Evolutionary conservation across 441 rosid species (phyloP).

Genomic region (Populus hybrid): DNA sequence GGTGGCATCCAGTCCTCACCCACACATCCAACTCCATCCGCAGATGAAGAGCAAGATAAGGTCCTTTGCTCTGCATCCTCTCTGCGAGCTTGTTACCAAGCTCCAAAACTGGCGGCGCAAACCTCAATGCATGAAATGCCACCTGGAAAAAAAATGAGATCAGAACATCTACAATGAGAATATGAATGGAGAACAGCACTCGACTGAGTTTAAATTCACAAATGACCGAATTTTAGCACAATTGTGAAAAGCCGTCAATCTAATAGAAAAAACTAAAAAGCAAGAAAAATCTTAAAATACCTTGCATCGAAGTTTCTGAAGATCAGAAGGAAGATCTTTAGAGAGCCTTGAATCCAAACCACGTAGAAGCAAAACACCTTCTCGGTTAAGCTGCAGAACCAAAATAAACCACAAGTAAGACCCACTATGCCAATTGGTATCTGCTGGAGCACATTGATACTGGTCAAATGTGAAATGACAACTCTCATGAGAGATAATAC

Average conservation of each 20-base stretch:
- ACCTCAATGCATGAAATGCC: slow-evolving; percentile 78
- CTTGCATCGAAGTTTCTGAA: slow-evolving; percentile 95
- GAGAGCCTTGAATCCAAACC: slow-evolving; percentile 93
- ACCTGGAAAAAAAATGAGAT: slow-evolving; percentile 40
- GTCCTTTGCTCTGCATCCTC: slow-evolving; percentile 80
- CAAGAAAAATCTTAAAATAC: slow-evolving; percentile 24
- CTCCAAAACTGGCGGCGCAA: slow-evolving; percentile 63
- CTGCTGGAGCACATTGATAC: slow-evolving; percentile 1
- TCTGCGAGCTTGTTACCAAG: slow-evolving; percentile 72
- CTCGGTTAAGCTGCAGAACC: slow-evolving; percentile 65
- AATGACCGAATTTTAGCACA: not conserved
- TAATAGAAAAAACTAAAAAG: not conserved
- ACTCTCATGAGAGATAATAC: not conserved
- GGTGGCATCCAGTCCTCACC: slow-evolving; percentile 95
- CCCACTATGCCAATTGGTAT: not conserved
- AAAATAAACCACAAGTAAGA: slow-evolving; percentile 17
- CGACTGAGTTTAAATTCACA: not conserved
- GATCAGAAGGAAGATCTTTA: slow-evolving; percentile 85
- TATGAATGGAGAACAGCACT: not conserved
- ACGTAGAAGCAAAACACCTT: slow-evolving; percentile 79
- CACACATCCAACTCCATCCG: slow-evolving; percentile 90
- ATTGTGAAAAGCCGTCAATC: not conserved
- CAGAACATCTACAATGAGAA: not conserved
- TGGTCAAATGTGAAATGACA: slow-evolving; percentile 5
- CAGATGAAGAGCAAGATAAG: slow-evolving; percentile 85